Evolutionary conservation across 78 protist species (phyloP).

Genomic region (Dictyostelium capitatum): DNA sequence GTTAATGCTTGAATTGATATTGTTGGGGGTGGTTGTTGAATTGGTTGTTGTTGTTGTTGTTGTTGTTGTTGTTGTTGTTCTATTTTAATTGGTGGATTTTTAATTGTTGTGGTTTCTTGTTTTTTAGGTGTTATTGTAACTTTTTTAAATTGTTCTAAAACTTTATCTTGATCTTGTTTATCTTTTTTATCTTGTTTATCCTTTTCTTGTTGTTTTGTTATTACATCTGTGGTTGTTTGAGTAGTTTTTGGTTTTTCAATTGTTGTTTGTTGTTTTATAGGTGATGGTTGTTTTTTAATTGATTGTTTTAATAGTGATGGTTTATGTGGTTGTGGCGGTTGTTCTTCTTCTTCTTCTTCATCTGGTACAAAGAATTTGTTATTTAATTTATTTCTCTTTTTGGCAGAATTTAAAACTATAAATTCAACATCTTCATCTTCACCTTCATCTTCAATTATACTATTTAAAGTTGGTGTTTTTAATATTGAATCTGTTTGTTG

Average conservation of each 20-base stretch:
- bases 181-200: not conserved
- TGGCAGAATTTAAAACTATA: slow-evolving; percentile 13
- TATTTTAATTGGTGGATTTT: not conserved
- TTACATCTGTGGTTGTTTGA: not conserved
- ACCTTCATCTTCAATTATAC: slow-evolving; percentile 3
- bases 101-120: not conserved
- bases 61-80: not conserved
- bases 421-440: slow-evolving; percentile 33
- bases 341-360: not conserved
- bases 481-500: not conserved
- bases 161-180: not conserved
- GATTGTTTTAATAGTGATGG: not conserved
- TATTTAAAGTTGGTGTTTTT: slow-evolving; percentile 3
- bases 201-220: not conserved
- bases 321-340: not conserved
- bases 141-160: slow-evolving; percentile 1
- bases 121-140: slow-evolving; percentile 3
- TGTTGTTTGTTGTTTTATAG: not conserved
- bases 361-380: not conserved
- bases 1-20: slow-evolving; percentile 11
- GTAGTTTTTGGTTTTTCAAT: not conserved
- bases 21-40: slow-evolving; percentile 2
- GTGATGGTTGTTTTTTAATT: not conserved
- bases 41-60: not conserved
- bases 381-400: not conserved